These are phyloP conservation scores for Mortierella sp. DNA, from an alignment of 371 early-diverging fungal species.

Conservation along the genomic window DNA sequence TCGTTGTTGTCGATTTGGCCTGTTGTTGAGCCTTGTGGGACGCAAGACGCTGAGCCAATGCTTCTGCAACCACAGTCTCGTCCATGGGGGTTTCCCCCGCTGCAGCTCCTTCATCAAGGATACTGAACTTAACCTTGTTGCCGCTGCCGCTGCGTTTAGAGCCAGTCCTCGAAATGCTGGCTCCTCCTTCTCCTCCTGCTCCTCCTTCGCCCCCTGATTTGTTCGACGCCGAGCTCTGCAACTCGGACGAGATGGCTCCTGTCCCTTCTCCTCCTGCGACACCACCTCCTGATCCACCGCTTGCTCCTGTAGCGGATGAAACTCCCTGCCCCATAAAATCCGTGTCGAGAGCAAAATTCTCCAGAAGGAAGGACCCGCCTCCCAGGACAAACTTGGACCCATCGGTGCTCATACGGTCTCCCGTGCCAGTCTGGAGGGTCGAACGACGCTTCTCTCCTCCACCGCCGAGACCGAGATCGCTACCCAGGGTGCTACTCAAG, in stretches of 20 bases:
- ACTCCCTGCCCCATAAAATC: constrained; percentile 18
- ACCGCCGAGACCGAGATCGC: not conserved
- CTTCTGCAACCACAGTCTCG: constrained; percentile 33
- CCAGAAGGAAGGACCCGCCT: constrained; percentile 17
- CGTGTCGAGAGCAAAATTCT: constrained; percentile 29
- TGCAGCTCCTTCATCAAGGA: not conserved
- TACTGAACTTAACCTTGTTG: constrained; percentile 35
- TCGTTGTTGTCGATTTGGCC: constrained; percentile 3
- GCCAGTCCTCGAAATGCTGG: constrained; percentile 14
- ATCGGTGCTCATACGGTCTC: not conserved
- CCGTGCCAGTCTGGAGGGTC: not conserved
- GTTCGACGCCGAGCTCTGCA: constrained; percentile 9
- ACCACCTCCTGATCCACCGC: not conserved
- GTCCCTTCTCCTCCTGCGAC: not conserved
- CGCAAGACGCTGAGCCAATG: constrained; percentile 37
- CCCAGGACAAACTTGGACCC: constrained; percentile 19
- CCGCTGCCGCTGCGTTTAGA: constrained; percentile 24
- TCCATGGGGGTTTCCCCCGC: constrained; percentile 16
- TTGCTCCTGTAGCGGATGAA: constrained; percentile 2
- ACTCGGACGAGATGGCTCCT: not conserved
- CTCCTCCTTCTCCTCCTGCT: too few species aligned
- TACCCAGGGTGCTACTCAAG: not conserved
- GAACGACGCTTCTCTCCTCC: not conserved
- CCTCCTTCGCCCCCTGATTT: constrained; percentile 8
- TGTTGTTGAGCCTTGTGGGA: constrained; percentile 35